Evolutionary conservation across 257 asterid species (phyloP), one percentile per base, ranked within the genome.

Genomic region (Fraxinus pennsylvanica): DNA sequence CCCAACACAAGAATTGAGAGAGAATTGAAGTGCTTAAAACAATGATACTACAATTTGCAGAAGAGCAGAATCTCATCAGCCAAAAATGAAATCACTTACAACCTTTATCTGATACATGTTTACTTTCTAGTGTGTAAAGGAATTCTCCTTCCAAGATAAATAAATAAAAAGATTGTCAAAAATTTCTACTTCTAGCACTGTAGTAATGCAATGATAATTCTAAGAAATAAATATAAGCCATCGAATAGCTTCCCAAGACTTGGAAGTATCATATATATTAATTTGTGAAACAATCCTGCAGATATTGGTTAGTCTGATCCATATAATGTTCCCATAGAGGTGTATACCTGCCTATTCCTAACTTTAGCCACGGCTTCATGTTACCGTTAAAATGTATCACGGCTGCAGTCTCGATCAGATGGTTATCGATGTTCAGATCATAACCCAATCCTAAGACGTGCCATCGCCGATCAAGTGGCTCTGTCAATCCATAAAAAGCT

Each of bases 391-490:
- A 80, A 45, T 80, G 83, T 27, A 80, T 38, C 43, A 80, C 83
- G 1, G 83, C 79, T 14, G 83, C 79, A 25, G 66, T 80, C 59
- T 74, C 76, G 41, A 80, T 74, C 8, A 65, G 45, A 6, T 61
- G 70, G 17, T 12, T 54, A 43, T 74, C 76, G 9, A 80, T 41
- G 50, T 59, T 69, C 2, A 25, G 52, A 72, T 80, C 74, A 32
- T 80, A 74, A 25, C 83, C 83, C 71, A 80, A 59, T 7, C 83
- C 83, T 22, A 80, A 57, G 21, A 80, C 83, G 22, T 80, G 83
- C 83, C 83, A 80, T 68, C 75, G 45, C 83, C 74, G 71, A 41
- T 80, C 80, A 43, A 80, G 71, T 4, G 83, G 83, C 54, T 80
- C 75, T 2, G 66, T 80, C 74, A 80, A 65, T 47, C 83, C 80